Evolutionary conservation across 2,329 filamentous ascomycete species (phyloP), one percentile per base, ranked within the genome.

Genomic region (Bertia moriformis): DNA sequence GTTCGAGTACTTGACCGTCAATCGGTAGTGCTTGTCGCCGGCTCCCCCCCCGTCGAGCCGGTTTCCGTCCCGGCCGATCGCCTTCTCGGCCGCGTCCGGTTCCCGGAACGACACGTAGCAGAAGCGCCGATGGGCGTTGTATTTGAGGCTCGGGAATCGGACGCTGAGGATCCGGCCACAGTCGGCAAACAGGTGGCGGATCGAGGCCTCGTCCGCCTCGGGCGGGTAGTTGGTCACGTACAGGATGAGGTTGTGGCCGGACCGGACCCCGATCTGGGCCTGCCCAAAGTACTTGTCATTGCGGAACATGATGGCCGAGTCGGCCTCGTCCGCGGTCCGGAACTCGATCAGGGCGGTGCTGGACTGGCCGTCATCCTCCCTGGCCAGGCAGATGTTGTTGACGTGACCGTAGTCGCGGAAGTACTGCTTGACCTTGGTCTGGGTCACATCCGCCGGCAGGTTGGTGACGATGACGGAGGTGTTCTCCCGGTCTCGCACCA

Each of bases 41-140:
- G n/a, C n/a, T n/a, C n/a, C n/a, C n/a, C n/a, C n/a, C 19, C 74
- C 75, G 18, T 80, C 81, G 0, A 93, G 59, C 17, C 77, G 55
- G 41, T 70, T 78, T 18, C 81, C 81, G 51, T 95, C 71, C 38
- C 93, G 70, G 42, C 73, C 62, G 1, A 78, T 79, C 1, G 88
- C 88, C 38, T 72, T 74, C 27, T 74, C 67, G 1, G 87, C 83
- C 39, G 73, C 71, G 14, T 69, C 67, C 2, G 69, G 58, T 20
- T 76, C 75, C 38, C 77, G 70, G 55, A 95, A 95, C n/a, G 93
- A 85, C 4, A 95, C 69, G 56, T 98, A 98, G 63, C 88, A 95
- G 62, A 98, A 98, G 18, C 91, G 81, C 20, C 91, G 83, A 48
- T 84, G 80, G 2, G 81, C 79, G 51, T 95, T 89, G 57, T 72